Evolutionary conservation across 2,329 filamentous ascomycete genomes (phyloP), one percentile per base, ranked within the genome.

Genomic region (Trichoderma sp.): DNA sequence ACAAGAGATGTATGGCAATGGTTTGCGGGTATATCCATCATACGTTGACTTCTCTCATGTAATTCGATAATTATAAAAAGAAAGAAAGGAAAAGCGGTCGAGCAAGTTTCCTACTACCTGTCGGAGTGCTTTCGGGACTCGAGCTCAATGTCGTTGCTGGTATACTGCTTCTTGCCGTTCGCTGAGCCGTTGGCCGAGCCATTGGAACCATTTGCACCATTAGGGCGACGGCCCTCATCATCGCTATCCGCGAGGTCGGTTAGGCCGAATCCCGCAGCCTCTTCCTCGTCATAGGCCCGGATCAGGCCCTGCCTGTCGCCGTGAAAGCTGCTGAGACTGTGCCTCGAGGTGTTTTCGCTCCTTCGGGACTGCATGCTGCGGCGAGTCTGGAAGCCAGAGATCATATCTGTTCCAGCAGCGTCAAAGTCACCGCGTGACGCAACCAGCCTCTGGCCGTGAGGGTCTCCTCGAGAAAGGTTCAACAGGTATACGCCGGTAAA

Each of bases 401-500:
- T 91, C 83, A 94, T 94, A 83, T 99, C 97, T 16, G 95, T 98
- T 14, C 96, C 97, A 5, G 95, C 93, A 66, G 93, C 93, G 82
- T 97, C 94, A 68, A 92, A 89, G 76, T 90, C 89, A 79, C 89
- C 83, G 63, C 86, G 91, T 72, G 90, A 89, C 71, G 90, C 89
- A 45, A 93, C 87, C 78, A 93, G 83, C 75, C 89, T 90, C 75
- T 89, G 91, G 69, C 95, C 95, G 81, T 97, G 92, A 1, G 97
- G 95, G 81, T 99, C 97, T 78, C 92, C 90, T 81, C 97, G 93
- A 0, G 96, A 98, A n/a, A 99, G 91, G 82, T 98, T 98, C 79
- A 98, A 90, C 6, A 98, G 91, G 84, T 98, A 98, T 71, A 98
- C 96, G 33, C 96, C 96, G 3, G 95, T 93, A 83, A 98, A 98